Evolutionary conservation across 1,284 basidiomycete species (phyloP), one percentile per base, ranked within the genome.

Genomic region (Ustilago shanxiensis): DNA sequence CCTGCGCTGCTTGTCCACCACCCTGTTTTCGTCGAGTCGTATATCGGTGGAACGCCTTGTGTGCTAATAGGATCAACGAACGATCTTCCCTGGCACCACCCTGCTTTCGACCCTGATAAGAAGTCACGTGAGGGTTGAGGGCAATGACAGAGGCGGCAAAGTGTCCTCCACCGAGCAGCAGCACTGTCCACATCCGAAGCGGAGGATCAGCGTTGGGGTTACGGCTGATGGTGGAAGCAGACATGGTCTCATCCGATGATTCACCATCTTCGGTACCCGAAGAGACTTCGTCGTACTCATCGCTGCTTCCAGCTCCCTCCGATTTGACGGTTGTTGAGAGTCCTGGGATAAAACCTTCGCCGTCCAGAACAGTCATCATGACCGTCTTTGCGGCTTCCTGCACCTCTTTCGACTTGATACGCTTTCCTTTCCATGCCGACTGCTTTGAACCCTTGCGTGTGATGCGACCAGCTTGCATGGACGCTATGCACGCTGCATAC

Each of bases 21-120:
- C 97, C 97, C 88, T 99, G 97, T 87, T 99, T 99, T 77, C 93
- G 90, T 79, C 97, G 93, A 44, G 97, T 99, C 0, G 97, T 99
- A 86, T 99, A 99, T 8, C 97, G 91, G 87, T 99, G 97, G 87
- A 98, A 99, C 0, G 97, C 98, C 87, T 99, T 99, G 85, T 97
- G 94, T 69, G 89, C 89, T 47, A 99, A 82, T 2, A 99, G 90
- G 81, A 95, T 92, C 2, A 92, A 49, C 28, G 76, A 75, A 7
- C 80, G 74, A 28, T 80, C 72, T 57, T 80, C 76, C 18, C 65
- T 37, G 28, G 51, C 55, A 31, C 61, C 45, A 18, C 67, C 58
- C 20, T 58, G 58, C 24, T 61, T 62, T 54, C 72, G 72, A 20
- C 66, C 62, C 8, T 44, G 49, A 31, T 65, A 68, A 20, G 74